A percentile compares a stretch with the other conserved stretches of the same genome.
Evolutionary conservation across 176 grass and related monocot species (phyloP).

Genomic region (Juncus effusus): DNA sequence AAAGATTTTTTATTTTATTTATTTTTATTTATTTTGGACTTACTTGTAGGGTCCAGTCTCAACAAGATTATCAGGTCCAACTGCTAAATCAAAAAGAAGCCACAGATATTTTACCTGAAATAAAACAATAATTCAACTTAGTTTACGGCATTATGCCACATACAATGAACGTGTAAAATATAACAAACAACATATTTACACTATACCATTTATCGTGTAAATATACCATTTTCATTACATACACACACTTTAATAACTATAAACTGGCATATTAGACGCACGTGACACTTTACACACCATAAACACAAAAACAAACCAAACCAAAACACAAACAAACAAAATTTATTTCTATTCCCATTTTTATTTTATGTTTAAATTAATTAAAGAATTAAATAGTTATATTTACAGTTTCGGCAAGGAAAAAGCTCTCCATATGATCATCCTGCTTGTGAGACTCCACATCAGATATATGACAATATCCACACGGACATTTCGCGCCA

Average conservation of each 20-base stretch:
- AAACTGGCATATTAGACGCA: background rate
- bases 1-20: conserved; percentile 25
- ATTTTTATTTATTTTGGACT: conserved; percentile 33
- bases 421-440: conserved; percentile 99
- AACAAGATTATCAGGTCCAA: conserved; percentile 87
- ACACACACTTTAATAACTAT: background rate
- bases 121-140: background rate
- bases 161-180: background rate
- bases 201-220: background rate
- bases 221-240: conserved; percentile 6
- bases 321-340: background rate
- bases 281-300: too few relatives aligned
- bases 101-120: conserved; percentile 97
- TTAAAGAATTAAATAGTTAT: too few relatives aligned
- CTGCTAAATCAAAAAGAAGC: conserved; percentile 98
- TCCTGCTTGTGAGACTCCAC: conserved; percentile 92
- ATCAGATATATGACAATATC: conserved; percentile 95
- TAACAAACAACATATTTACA: background rate
- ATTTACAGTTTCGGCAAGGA: conserved; percentile 87
- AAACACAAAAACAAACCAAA: background rate
- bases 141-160: background rate
- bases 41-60: conserved; percentile 95
- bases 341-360: too few relatives aligned
- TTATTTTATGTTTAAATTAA: too few relatives aligned
- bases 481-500: conserved; percentile 83